Evolutionary conservation across 768 basidiomycete genomes (phyloP), one percentile per base, ranked within the genome.

Genomic region (Pholiota molesta): DNA sequence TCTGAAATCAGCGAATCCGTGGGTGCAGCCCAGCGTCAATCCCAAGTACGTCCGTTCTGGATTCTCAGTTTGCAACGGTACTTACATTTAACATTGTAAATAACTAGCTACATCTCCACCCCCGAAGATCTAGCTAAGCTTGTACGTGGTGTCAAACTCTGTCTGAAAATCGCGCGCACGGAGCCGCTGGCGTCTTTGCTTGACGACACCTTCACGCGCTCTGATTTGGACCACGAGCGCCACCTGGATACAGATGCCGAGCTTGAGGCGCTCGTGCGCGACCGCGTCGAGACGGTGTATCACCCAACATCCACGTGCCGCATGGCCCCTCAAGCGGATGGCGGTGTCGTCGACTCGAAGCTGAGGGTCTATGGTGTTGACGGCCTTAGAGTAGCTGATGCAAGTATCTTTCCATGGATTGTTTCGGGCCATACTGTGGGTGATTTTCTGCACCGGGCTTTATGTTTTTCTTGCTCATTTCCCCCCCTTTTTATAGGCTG

Each of bases 341-440:
- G 72, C 19, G 81, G 80, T 8, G 78, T 81, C 3, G 77, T 79
- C 17, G 77, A 79, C 62, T 61, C 69, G 11, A 65, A 73, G 28
- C 68, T 81, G 60, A 71, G 70, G 59, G 79, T 81, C 17, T 75
- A 78, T 64, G 81, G 81, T 16, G 45, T 84, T 8, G 65, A 75
- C 23, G 78, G 78, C 0, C 64, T 84, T 62, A 71, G 81, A 40
- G 77, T 83, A 16, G 82, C 80, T 52, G 83, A 84, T 70, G 81
- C 81, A 19, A 81, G 80, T 39, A 72, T 81, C 6, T 82, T 81
- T 66, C 82, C 82, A 9, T 72, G 59, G 39, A 81, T 81, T 57
- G 68, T 81, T 6, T 82, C 82, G 60, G 81, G 81, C 1, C 81
- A 83, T 71, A 80, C 80, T 63, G 80, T 78, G 56, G 64, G 79